These are phyloP conservation scores for Ogataea thermomethanolica DNA, from an alignment of 805 yeast species.

Conservation along the genomic window DNA sequence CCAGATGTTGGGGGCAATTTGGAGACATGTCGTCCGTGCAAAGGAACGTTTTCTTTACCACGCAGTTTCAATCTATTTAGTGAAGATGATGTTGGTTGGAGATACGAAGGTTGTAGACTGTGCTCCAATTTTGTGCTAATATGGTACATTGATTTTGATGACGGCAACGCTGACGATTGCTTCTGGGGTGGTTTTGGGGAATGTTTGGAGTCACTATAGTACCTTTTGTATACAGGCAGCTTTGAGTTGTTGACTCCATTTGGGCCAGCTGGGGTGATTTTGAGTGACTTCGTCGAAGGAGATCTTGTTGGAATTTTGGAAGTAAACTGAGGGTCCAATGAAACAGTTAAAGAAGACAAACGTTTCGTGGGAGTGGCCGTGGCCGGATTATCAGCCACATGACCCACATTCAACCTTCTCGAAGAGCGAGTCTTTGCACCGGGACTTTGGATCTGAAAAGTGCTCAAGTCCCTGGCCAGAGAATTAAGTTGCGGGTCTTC, in stretches of 20 bases:
- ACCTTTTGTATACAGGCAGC: constrained; percentile 18
- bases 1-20: constrained; percentile 3
- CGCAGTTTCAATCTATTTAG: constrained; percentile 7
- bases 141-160: constrained; percentile 13
- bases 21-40: constrained; percentile 1
- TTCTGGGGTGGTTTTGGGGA: constrained; percentile 2
- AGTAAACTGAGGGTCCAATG: constrained; percentile 17
- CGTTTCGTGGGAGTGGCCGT: constrained; percentile 5
- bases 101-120: constrained; percentile 13
- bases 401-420: neutral
- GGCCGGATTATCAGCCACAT: neutral
- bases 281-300: constrained; percentile 16
- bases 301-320: constrained; percentile 27
- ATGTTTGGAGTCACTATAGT: constrained; percentile 14
- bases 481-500: constrained; percentile 1
- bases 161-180: constrained; percentile 9
- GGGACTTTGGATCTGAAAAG: constrained; percentile 9
- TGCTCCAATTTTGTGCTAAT: neutral
- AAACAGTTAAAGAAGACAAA: constrained; percentile 16
- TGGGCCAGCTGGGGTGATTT: constrained; percentile 2
- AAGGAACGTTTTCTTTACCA: constrained; percentile 21
- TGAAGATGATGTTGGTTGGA: constrained; percentile 23
- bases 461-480: constrained; percentile 1
- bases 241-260: constrained; percentile 8
- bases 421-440: neutral